A percentile compares a stretch with the other conserved stretches of the same genome.
phyloP scores from a whole-genome alignment of 495 filamentous ascomycete genomes.

The Penicillium paradoxum region DNA sequence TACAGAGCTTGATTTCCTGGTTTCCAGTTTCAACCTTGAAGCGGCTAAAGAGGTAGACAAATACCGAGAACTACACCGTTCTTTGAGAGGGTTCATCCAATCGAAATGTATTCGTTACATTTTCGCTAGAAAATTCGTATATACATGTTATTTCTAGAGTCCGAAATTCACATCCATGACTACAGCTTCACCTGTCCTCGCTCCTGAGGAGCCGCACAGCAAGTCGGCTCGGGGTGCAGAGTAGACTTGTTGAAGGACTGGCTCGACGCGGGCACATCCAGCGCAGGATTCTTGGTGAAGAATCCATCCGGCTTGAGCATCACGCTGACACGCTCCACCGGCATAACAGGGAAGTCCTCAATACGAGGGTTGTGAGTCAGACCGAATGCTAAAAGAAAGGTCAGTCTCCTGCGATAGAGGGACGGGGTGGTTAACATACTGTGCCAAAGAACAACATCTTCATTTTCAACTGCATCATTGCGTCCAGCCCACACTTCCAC shows the following conservation, averaged over 20 bases:
- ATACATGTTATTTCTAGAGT: neutral
- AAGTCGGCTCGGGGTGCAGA: slow-evolving; percentile 33
- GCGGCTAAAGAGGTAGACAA: no score
- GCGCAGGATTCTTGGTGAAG: slow-evolving; percentile 68
- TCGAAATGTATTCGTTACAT: neutral
- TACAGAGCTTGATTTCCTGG: no score
- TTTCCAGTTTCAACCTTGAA: no score
- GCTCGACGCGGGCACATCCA: slow-evolving; percentile 55
- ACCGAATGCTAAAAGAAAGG: slow-evolving; percentile 47
- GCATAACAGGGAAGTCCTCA: slow-evolving; percentile 69
- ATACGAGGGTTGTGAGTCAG: slow-evolving; percentile 56
- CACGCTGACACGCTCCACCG: slow-evolving; percentile 39
- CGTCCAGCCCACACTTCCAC: slow-evolving; percentile 40
- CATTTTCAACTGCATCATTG: slow-evolving; percentile 46
- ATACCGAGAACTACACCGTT: neutral
- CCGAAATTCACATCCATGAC: neutral
- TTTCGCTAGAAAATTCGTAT: neutral
- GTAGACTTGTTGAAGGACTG: slow-evolving; percentile 39
- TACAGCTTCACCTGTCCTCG: slow-evolving; percentile 32
- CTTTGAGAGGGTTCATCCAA: neutral
- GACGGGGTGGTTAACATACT: slow-evolving; percentile 24
- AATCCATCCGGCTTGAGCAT: slow-evolving; percentile 71
- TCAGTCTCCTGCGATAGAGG: neutral
- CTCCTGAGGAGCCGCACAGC: slow-evolving; percentile 26
- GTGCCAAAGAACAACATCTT: slow-evolving; percentile 42